Conservation (phyloP, 1,284 basidiomycete species). For the Tetrapyrgos nigripes region DNA sequence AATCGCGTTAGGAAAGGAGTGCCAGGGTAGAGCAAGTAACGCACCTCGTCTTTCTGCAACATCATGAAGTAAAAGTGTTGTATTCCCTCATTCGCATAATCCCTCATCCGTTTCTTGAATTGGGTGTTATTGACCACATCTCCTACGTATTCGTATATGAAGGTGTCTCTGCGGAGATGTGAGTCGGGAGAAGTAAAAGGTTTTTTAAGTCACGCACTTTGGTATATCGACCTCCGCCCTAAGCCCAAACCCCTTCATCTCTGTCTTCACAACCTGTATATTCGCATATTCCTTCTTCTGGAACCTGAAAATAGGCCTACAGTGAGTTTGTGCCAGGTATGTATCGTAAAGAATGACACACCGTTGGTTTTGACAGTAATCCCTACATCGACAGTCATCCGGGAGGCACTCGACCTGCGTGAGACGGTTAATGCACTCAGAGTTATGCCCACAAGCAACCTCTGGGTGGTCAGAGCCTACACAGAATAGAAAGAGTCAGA, state of each 20-base stretch:
- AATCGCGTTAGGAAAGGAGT: neutral
- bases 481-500: constrained; percentile 3
- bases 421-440: constrained; percentile 96
- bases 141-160: constrained; percentile 98
- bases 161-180: constrained; percentile 71
- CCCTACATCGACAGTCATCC: constrained; percentile 86
- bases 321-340: constrained; percentile 1
- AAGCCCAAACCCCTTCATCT: constrained; percentile 95
- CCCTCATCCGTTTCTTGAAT: constrained; percentile 94
- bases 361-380: constrained; percentile 93
- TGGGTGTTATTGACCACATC: constrained; percentile 91
- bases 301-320: constrained; percentile 62
- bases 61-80: constrained; percentile 99
- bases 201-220: constrained; percentile 61
- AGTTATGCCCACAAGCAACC: constrained; percentile 85
- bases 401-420: constrained; percentile 96
- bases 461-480: constrained; percentile 64
- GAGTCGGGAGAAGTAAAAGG: neutral
- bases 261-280: constrained; percentile 92
- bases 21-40: constrained; percentile 25
- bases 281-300: constrained; percentile 85
- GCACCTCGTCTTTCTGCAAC: constrained; percentile 95
- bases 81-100: constrained; percentile 93
- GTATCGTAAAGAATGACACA: constrained; percentile 42
- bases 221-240: constrained; percentile 76